Evolutionary conservation across 805 yeast species (phyloP), one percentile per base, ranked within the genome.

Genomic region (Metschnikowia peoriensis): DNA sequence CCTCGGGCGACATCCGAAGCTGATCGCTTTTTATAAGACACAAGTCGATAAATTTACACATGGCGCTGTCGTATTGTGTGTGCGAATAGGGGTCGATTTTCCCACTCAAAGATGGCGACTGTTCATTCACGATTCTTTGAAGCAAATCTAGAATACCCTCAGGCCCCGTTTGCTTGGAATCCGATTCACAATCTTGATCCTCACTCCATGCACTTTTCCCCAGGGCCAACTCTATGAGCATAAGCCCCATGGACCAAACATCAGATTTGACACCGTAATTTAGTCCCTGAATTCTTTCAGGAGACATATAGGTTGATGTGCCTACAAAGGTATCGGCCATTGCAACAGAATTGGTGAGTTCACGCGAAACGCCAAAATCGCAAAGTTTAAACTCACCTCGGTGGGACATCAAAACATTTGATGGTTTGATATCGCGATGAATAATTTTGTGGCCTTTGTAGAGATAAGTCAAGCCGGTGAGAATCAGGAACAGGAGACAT

Each of bases 311-410:
- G 0, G 96, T 90, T 1, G 97, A 90, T 0, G 99, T 94, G 1
- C 99, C 99, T 9, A 94, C 98, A 75, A 94, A 94, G 0, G 99
- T 94, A 63, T 94, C 97, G 0, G 97, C 99, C 73, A 73, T 69
- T 32, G 78, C 78, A 53, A 94, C 81, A 0, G 99, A 94, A 69
- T 93, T 91, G 51, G 89, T 88, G 47, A 94, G 77, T 65, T 91
- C 97, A 54, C 97, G 84, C 32, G 92, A 84, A 7, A 94, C 99
- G 22, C 99, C 99, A 73, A 94, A 94, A 70, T 94, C 99, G 71
- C 98, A 92, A 27, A 94, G 77, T 68, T 92, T 94, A 60, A 94
- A 84, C 58, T 86, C 87, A 28, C 99, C 99, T 57, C 77, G 81
- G 39, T 91, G 86, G 55, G 89, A 91, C 70, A 94, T 81, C 46